These are phyloP conservation scores for Penicillium sp. DNA, from an alignment of 2,329 filamentous ascomycete species.

Conservation along the genomic window DNA sequence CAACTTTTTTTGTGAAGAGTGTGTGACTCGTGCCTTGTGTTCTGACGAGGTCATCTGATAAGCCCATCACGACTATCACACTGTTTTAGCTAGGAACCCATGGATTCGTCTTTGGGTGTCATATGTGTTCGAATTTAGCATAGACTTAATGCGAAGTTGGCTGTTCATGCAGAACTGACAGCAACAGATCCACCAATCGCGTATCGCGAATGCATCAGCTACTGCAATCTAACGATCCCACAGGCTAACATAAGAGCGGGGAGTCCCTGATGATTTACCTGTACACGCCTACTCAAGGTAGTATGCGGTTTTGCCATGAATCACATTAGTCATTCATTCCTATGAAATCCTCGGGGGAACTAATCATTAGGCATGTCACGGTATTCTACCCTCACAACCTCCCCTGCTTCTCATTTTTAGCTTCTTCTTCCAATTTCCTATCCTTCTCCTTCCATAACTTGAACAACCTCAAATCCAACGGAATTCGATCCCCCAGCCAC, in stretches of 20 bases:
- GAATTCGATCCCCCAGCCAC: constrained; percentile 49
- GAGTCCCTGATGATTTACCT: neutral
- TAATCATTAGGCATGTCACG: neutral
- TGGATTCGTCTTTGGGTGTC: neutral
- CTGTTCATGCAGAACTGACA: neutral
- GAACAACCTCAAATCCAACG: constrained; percentile 43
- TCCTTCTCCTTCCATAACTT: constrained; percentile 29
- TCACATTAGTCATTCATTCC: neutral
- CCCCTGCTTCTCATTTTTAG: constrained; percentile 15
- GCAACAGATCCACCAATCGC: neutral
- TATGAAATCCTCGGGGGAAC: neutral
- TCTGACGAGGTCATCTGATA: neutral
- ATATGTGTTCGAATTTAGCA: neutral
- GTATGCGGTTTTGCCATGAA: neutral
- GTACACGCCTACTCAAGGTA: neutral
- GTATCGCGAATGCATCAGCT: neutral
- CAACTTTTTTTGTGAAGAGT: neutral
- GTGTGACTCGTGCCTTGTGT: neutral
- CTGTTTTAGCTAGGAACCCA: neutral
- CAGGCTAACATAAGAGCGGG: neutral
- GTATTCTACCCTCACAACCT: neutral
- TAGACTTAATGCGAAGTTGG: neutral
- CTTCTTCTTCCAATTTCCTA: constrained; percentile 16
- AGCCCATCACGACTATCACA: neutral
- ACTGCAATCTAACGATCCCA: neutral